A percentile compares a stretch with the other conserved stretches of the same genome.
Conservation (phyloP, 805 yeast species). For the Blastobotrys muscicola region DNA sequence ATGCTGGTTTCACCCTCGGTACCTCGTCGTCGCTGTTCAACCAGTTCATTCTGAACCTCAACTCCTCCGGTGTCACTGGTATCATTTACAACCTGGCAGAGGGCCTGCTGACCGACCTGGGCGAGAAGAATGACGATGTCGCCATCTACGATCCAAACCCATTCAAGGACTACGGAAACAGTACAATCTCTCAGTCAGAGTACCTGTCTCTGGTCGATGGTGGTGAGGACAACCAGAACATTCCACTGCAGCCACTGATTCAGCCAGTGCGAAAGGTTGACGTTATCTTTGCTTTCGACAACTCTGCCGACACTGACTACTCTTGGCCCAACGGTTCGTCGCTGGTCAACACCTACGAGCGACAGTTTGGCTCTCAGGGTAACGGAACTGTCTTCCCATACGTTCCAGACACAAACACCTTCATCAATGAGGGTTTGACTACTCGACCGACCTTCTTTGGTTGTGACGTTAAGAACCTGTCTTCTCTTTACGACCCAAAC, state of each 20-base stretch:
- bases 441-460: conserved; percentile 75
- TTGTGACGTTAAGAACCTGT: conserved; percentile 54
- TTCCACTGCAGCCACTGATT: conserved; percentile 55
- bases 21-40: conserved; percentile 78
- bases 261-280: conserved; percentile 53
- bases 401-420: conserved; percentile 62
- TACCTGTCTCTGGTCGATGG: conserved; percentile 55
- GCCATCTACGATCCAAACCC: conserved; percentile 70
- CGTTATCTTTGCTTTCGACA: conserved; percentile 58
- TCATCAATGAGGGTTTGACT: conserved; percentile 50
- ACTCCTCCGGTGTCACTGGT: conserved; percentile 43
- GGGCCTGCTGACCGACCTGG: conserved; percentile 38
- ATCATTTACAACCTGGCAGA: conserved; percentile 37
- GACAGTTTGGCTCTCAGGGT: conserved; percentile 48
- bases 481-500: conserved; percentile 9
- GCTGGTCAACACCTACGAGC: conserved; percentile 42
- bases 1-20: conserved; percentile 73
- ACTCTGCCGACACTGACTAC: conserved; percentile 49
- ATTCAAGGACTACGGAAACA: conserved; percentile 35
- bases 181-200: conserved; percentile 32
- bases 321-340: conserved; percentile 64
- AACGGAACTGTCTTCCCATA: conserved; percentile 63
- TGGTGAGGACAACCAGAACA: conserved; percentile 56
- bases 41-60: conserved; percentile 48
- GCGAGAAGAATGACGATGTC: conserved; percentile 47